Evolutionary conservation across 768 basidiomycete genomes (phyloP), one percentile per base, ranked within the genome.

Genomic region (Lyophyllum semitale): DNA sequence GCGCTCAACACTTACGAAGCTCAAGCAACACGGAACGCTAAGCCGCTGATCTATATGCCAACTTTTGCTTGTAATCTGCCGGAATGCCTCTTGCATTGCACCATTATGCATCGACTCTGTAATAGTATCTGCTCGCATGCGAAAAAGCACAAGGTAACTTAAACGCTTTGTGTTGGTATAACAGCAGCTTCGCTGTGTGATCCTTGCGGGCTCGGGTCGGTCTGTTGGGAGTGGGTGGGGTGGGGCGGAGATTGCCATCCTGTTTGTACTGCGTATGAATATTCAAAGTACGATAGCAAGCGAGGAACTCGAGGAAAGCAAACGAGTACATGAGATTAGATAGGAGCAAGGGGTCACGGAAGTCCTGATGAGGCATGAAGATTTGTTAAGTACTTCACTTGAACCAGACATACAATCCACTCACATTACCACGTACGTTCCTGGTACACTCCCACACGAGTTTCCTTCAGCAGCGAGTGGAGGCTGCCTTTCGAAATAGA

Each of bases 391-490:
- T 17, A 4, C 4, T 33, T 20, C 7, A 20, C 13, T 5, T 18
- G 18, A 7, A 7, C 29, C 1, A 35, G 29, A 37, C 8, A 26
- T 23, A 26, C 2, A 27, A 22, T 4, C 2, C 15, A 32, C 41
- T 44, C 30, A 52, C 51, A 35, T 53, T 33, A 58, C 54, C 60
- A 61, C 15, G 60, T 30, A 20, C 22, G 51, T 38, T 58, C 57
- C 22, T 38, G 32, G 22, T 45, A 60, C 43, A 59, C 48, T 5
- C 60, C 60, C 4, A 64, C 58, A n/a, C 48, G 48, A 5, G 54
- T 62, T 38, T 58, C 55, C 42, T 44, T 54, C 30, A 64, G 18
- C n/a, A 38, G 26, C 12, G 53, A 48, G 26, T 4, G 9, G 8
- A 57, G 26, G 51, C 45, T 49, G 26, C 27, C 17, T 40, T 40